Evolutionary conservation across 2,329 filamentous ascomycete species (phyloP), one percentile per base, ranked within the genome.

Genomic region (Curvularia verruculosa): DNA sequence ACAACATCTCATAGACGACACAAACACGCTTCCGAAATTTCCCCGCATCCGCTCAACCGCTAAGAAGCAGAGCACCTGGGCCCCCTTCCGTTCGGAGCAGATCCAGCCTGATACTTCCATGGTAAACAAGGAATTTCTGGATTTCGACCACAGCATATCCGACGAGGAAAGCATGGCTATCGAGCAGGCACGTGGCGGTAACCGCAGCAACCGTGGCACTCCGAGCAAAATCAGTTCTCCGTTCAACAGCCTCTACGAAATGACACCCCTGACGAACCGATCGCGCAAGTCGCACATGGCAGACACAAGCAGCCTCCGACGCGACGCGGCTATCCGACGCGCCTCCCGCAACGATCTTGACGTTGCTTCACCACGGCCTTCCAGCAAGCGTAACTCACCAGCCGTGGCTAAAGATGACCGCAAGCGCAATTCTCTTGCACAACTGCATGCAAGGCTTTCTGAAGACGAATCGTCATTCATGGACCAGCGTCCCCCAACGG

Each of bases 161-260:
- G 75, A 78, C 12, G 78, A 82, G 39, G 78, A 81, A 48, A 79
- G 78, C 49, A 76, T 82, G 57, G 86, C 84, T 2, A 78, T 88
- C 54, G 85, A 88, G 66, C 70, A 85, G 29, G 84, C 83, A 44
- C 80, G 86, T 52, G 85, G 82, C 29, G 70, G 76, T 21, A 78
- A 78, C 58, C 71, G 75, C 37, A 77, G 72, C 63, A 71, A 72
- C 49, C 70, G 70, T 39, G 70, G 66, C 58, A 77, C 70, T 21
- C 78, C 69, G 34, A 70, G 57, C 63, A 79, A 79, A 72, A 68
- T 84, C 59, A 79, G 84, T 64, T 85, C 83, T 26, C 78, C 79
- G 5, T 80, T 85, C 65, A 75, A 81, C 65, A 80, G 78, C 64
- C 74, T 80, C 24, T 81, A 81, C 71, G 77, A 81, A 55, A 64